A percentile compares a stretch with the other conserved stretches of the same genome.
These are phyloP conservation scores for Lasiodiplodia hormozganensis DNA, from an alignment of 2,329 filamentous ascomycete species.

Conservation along the genomic window DNA sequence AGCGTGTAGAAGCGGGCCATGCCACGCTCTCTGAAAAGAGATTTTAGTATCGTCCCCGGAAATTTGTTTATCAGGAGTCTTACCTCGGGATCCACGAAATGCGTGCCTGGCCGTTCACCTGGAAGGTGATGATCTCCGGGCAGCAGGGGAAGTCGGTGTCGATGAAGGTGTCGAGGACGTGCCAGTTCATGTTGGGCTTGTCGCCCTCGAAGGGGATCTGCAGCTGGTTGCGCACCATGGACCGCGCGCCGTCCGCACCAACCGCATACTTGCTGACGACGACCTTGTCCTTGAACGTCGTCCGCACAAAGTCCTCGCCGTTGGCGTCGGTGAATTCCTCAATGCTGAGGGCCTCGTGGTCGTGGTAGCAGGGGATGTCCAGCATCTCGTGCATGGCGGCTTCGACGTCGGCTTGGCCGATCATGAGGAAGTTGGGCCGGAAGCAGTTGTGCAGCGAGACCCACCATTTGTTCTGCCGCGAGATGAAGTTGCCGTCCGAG, in stretches of 20 bases:
- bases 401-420: conserved; percentile 58
- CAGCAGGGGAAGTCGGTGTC: conserved; percentile 58
- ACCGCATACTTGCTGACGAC: conserved; percentile 33
- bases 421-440: conserved; percentile 60
- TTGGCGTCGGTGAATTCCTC: conserved; percentile 21
- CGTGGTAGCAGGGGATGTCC: conserved; percentile 45
- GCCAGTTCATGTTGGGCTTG: conserved; percentile 60
- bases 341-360: conserved; percentile 29
- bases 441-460: conserved; percentile 53
- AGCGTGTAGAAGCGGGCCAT: conserved; percentile 58
- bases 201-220: conserved; percentile 53
- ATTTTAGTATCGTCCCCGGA: neutral
- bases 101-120: conserved; percentile 54
- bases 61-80: neutral
- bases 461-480: conserved; percentile 58
- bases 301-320: conserved; percentile 27
- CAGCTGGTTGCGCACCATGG: conserved; percentile 37
- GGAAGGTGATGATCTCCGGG: conserved; percentile 57
- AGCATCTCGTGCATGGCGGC: conserved; percentile 47
- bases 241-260: conserved; percentile 34
- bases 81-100: conserved; percentile 57
- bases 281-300: conserved; percentile 22
- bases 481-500: conserved; percentile 55
- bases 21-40: conserved; percentile 45
- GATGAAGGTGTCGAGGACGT: conserved; percentile 57